Evolutionary conservation across 768 basidiomycete species (phyloP).

Genomic region (Russula ochroleuca): DNA sequence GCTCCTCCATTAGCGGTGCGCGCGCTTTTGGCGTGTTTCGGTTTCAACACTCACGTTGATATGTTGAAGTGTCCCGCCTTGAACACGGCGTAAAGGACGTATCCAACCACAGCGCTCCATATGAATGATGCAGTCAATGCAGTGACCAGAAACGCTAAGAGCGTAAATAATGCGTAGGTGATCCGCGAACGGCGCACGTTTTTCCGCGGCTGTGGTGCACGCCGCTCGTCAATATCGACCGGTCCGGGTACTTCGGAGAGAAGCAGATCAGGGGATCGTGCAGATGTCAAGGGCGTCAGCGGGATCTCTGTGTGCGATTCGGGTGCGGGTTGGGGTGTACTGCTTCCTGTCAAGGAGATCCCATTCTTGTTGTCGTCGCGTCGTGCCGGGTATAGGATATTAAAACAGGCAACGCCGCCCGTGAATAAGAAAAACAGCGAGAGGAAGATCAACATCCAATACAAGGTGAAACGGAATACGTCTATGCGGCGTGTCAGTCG

Average conservation of each 20-base stretch:
- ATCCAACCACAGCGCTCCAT: constrained; percentile 26
- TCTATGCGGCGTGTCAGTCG: constrained; percentile 18
- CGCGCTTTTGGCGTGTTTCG: not conserved
- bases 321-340: not conserved
- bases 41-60: constrained; percentile 25
- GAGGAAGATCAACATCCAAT: constrained; percentile 27
- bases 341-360: not conserved
- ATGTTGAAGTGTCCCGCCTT: constrained; percentile 21
- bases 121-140: constrained; percentile 20
- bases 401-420: constrained; percentile 25
- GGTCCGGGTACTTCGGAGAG: not conserved
- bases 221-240: not conserved
- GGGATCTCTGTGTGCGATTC: constrained; percentile 13
- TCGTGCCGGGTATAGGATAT: constrained; percentile 23
- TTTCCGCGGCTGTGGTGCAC: constrained; percentile 5
- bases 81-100: constrained; percentile 24
- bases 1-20: not conserved
- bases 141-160: constrained; percentile 21
- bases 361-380: constrained; percentile 12
- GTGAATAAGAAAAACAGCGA: constrained; percentile 24
- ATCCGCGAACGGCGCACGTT: constrained; percentile 25
- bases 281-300: constrained; percentile 15
- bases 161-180: constrained; percentile 23
- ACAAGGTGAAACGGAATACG: constrained; percentile 28
- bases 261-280: constrained; percentile 12